A percentile compares a stretch with the other conserved stretches of the same genome.
phyloP scores from a whole-genome alignment of 1,284 basidiomycete genomes.

The Irpex sp. region DNA sequence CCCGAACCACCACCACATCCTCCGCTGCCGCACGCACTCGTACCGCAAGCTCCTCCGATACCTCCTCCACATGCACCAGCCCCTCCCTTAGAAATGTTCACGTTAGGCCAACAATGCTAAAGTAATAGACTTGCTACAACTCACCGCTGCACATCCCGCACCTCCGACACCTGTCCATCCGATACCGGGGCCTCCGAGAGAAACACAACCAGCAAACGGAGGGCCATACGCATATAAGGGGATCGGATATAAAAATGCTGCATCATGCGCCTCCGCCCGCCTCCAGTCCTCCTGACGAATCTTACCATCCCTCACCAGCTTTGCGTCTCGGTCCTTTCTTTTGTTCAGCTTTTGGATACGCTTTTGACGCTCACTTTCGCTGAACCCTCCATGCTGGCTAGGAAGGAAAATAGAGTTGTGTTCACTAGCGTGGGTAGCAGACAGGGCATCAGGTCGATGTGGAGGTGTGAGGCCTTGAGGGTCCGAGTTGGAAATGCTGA shows the following conservation, averaged over 20 bases:
- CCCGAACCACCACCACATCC: slow-evolving; percentile 7
- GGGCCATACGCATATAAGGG: slow-evolving; percentile 14
- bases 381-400: not conserved
- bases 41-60: slow-evolving; percentile 11
- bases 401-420: slow-evolving; percentile 26
- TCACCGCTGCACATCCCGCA: not conserved
- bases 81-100: not conserved
- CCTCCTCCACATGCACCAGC: slow-evolving; percentile 6
- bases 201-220: slow-evolving; percentile 12
- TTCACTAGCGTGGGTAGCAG: slow-evolving; percentile 37
- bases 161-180: slow-evolving; percentile 1
- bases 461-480: slow-evolving; percentile 23
- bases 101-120: not conserved
- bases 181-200: not conserved
- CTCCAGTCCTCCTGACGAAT: slow-evolving; percentile 5
- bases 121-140: not conserved
- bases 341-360: slow-evolving; percentile 18
- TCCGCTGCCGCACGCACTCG: slow-evolving; percentile 8
- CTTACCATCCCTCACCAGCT: slow-evolving; percentile 16
- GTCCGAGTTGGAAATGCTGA: slow-evolving; percentile 15
- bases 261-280: slow-evolving; percentile 16
- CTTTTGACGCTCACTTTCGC: slow-evolving; percentile 8
- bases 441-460: slow-evolving; percentile 25
- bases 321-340: slow-evolving; percentile 21
- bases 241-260: slow-evolving; percentile 25